A percentile compares a stretch with the other conserved stretches of the same genome.
Evolutionary conservation across 805 yeast species (phyloP).

Genomic region (Saccharomycopsis fermentans): DNA sequence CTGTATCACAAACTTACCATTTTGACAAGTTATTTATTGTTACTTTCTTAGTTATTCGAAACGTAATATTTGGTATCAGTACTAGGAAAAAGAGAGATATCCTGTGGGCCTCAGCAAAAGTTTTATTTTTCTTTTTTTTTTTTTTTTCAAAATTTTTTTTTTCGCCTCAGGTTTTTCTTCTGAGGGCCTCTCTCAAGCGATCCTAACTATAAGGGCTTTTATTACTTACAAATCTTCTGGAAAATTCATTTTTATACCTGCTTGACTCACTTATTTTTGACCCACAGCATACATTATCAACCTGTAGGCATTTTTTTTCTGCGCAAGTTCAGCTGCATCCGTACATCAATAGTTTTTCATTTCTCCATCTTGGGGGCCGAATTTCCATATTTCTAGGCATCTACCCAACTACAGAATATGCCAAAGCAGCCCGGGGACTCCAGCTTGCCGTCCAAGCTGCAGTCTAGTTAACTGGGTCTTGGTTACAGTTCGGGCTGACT

Average conservation of each 20-base stretch:
- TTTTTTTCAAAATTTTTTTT: not conserved
- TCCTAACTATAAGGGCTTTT: not conserved
- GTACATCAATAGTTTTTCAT: not conserved
- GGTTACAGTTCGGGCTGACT: too few relatives aligned
- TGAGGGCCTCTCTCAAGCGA: not conserved
- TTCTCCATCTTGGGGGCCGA: too few relatives aligned
- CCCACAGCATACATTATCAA: not conserved
- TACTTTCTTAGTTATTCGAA: not conserved
- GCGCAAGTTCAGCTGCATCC: not conserved
- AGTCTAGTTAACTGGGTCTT: too few relatives aligned
- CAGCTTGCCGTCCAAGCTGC: too few relatives aligned
- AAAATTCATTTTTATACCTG: not conserved
- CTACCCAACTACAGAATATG: too few relatives aligned
- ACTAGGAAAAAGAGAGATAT: not conserved
- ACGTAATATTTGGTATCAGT: not conserved
- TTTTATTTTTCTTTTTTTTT: not conserved
- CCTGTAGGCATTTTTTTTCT: not conserved
- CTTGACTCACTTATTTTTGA: not conserved
- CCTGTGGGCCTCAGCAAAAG: not conserved
- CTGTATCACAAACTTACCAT: not conserved
- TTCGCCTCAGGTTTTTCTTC: not conserved
- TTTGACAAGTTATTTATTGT: constrained; percentile 1
- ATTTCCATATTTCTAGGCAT: too few relatives aligned
- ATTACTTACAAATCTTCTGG: not conserved
- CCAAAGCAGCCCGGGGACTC: too few relatives aligned